Base-by-base conservation (phyloP, 1,284 basidiomycete species). In the Vanrija pseudolonga region DNA sequence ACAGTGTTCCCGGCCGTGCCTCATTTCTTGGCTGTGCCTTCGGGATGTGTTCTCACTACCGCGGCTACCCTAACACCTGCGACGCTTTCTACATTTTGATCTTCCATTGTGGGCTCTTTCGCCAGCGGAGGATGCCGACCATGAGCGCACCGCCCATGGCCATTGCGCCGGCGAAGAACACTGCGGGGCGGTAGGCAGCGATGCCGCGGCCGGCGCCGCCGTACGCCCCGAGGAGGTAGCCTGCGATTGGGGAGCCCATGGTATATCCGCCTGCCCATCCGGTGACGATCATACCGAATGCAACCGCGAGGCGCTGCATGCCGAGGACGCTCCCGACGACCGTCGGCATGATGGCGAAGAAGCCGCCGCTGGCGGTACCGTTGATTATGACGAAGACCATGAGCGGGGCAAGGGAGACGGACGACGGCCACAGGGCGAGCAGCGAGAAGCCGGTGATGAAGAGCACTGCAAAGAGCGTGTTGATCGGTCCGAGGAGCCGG, bases 331-430 rank as follows among this genome's bases (percentile, higher is more conserved):
- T 55, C 3, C 55, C 58, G 12, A 65, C 61, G 15, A 61, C 61
- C 1, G 61, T 64, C 3, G 65, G 65, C 64, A 67, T 69, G 28
- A 67, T 51, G 20, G 57, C 49, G 47, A 67, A 69, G 60, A 67
- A 69, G 6, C 59, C 65, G 14, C 62, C 63, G 38, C 37, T 47
- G 15, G 58, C 41, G 14, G 58, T 54, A 8, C 65, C 67, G 37
- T 61, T 66, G 14, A 65, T 14, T 9, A 69, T 44, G 14, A 62
- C 60, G 37, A 69, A 69, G 4, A 64, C 44, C 36, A 66, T 52
- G 36, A 69, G 51, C 3, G 64, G 61, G 4, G 47, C 61, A n/a
- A 69, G 43, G 17, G 53, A 57, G 4, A 55, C 56, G 14, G 51
- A 50, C 15, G 56, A 23, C 7, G 64, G 64, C 64, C 64, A 65